Evolutionary conservation across 2,329 filamentous ascomycete species (phyloP), one percentile per base, ranked within the genome.

Genomic region (Aspergillus sp.): DNA sequence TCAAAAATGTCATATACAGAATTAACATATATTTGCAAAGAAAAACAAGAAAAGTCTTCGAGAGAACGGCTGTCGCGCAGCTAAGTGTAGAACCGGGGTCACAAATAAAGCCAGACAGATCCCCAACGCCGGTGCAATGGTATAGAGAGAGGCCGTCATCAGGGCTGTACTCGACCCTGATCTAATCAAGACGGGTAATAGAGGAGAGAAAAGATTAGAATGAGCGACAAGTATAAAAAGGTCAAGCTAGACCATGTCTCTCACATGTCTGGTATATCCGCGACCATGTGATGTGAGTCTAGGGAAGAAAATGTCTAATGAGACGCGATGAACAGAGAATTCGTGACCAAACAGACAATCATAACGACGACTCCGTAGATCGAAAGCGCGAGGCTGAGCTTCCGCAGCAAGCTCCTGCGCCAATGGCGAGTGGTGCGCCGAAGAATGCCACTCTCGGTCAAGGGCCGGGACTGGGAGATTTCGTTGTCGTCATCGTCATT

Each of bases 291-390:
- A 29, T 29, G 25, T 17, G 31, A 42, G 34, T 54, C 42, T 46
- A 50, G 19, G 31, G 17, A 11, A 38, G n/a, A 23, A 34, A 17
- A 32, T 20, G 19, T 45, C 52, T 72, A 89, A 74, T 88, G 84
- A 52, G 81, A 79, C 50, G 80, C 82, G 47, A 84, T 79, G 63
- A 94, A 91, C 63, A 96, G 88, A 13, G 88, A 85, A 69, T 97
- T 97, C 67, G 91, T 91, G 41, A 84, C 76, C 62, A 99, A 74
- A 68, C 92, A 97, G 45, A 93, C 86, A 23, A 89, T 76, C 94
- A 99, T 97, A 49, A 99, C 91, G 45, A 88, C 74, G 7, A 90
- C 61, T 17, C 94, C 94, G 67, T 99, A 99, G 7, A 91, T 78
- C 6, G 89, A 87, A 54, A 99, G 76, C 0, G 78, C 87, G 44